Evolutionary conservation across 176 grass and related monocot species (phyloP), one percentile per base, ranked within the genome.

Genomic region (Eragrostis nindensis): DNA sequence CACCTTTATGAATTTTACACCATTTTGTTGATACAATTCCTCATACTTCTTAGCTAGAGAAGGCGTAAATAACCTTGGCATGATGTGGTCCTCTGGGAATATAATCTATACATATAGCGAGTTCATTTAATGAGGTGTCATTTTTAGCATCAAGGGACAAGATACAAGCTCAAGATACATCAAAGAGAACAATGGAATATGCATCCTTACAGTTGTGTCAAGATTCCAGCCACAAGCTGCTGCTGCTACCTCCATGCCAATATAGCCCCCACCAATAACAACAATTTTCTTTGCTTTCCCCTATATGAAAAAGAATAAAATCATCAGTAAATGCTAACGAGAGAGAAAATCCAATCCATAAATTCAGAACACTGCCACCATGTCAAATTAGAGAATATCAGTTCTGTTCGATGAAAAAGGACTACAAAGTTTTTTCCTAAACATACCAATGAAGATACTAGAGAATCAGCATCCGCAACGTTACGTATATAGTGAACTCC

Each of bases 191-290:
- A 65, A 85, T 66, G 7, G 46, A 66, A 87, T 44, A 73, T n/a
- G n/a, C 44, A 25, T 54, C 41, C 69, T 93, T 91, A 98, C 95
- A 84, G 86, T 98, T 52, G 90, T 98, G 75, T 93, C 92, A 50
- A 98, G 90, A 79, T 93, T 98, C 95, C 95, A 98, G 8, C 88
- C 90, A 73, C 88, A 90, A 76, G 92, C 85, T 73, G 92, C 95
- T 66, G 92, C 90, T 72, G 90, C 92, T 65, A 98, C 88, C 76
- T 98, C 95, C 95, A 95, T 98, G 81, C 95, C 95, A 88, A 98
- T 98, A 86, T 98, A 98, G 26, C 95, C 95, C 78, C 95, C 95
- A 64, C 95, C 95, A 74, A 98, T 91, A 85, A 98, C 71, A 60
- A 85, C 88, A 71, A 98, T 48, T 44, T 93, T 98, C 73, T 95